phyloP scores from a whole-genome alignment of 345 rosid genomes.

The Alliaria petiolata region DNA sequence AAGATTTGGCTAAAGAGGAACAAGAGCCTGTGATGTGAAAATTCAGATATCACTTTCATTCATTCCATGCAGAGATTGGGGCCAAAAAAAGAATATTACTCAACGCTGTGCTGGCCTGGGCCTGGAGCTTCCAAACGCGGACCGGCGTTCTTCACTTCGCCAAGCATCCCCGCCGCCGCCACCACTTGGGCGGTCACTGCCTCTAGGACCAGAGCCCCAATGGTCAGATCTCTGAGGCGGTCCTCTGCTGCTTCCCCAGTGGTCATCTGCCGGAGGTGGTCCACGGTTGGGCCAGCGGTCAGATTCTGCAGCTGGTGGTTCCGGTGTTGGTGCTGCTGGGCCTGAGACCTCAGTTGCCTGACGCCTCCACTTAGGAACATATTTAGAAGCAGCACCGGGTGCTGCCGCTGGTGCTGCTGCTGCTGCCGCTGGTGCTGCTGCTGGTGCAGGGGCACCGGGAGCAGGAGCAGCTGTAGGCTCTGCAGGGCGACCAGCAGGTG shows the following conservation, averaged over 20 bases:
- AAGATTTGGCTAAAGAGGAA: not conserved
- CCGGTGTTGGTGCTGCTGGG: conserved; percentile 29
- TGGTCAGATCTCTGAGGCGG: conserved; percentile 36
- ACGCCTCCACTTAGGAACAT: conserved; percentile 62
- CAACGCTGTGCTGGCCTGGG: conserved; percentile 34
- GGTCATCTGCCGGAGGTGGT: conserved; percentile 39
- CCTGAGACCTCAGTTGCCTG: conserved; percentile 33
- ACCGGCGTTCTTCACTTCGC: conserved; percentile 45
- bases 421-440: conserved; percentile 35
- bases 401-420: conserved; percentile 35
- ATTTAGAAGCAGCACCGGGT: conserved; percentile 33
- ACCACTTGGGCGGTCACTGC: conserved; percentile 46
- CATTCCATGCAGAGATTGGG: conserved; percentile 8
- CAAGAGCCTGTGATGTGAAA: conserved; percentile 1
- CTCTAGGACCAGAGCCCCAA: conserved; percentile 46
- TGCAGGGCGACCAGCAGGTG: conserved; percentile 42
- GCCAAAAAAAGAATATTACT: conserved; percentile 5
- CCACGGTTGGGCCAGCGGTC: conserved; percentile 50
- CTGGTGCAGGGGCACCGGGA: conserved; percentile 26
- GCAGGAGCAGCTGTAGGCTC: conserved; percentile 35
- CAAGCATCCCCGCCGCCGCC: conserved; percentile 47
- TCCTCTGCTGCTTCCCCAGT: conserved; percentile 43
- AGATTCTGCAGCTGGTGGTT: conserved; percentile 36
- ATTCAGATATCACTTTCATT: conserved; percentile 10
- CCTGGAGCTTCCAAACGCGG: conserved; percentile 43